Evolutionary conservation across 306 rosid genomes (phyloP).

Genomic region (Fragaria vesca): DNA sequence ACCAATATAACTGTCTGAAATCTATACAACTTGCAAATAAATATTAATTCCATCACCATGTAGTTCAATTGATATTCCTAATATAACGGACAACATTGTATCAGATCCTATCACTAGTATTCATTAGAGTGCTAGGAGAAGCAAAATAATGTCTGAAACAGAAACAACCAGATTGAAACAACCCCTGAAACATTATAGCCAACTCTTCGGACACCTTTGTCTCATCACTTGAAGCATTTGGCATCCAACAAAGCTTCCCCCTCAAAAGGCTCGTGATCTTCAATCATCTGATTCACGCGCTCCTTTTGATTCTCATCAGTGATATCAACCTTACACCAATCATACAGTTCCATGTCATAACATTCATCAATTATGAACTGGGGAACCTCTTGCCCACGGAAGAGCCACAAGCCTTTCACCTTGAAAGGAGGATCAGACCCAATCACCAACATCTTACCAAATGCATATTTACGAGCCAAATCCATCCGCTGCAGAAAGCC

Average conservation of each 20-base stretch:
- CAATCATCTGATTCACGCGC: conserved; percentile 74
- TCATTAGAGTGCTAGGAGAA: neutral
- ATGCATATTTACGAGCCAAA: conserved; percentile 76
- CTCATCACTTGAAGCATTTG: conserved; percentile 71
- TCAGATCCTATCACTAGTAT: conserved; percentile 3
- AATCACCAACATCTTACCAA: conserved; percentile 81
- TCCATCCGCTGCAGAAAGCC: conserved; percentile 90
- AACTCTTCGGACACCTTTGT: neutral
- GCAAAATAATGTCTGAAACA: neutral
- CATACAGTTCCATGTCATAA: conserved; percentile 82
- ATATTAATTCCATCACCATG: neutral
- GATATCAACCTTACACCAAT: conserved; percentile 73
- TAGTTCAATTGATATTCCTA: neutral
- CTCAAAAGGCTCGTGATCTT: conserved; percentile 79
- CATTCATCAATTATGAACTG: conserved; percentile 68
- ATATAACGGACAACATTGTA: neutral
- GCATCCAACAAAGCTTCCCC: conserved; percentile 80
- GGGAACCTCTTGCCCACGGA: conserved; percentile 76
- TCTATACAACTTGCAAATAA: neutral
- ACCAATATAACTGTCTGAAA: neutral
- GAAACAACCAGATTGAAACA: neutral
- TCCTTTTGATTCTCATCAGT: conserved; percentile 69
- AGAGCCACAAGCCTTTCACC: conserved; percentile 88
- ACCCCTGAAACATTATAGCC: neutral
- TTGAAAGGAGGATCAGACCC: conserved; percentile 72